phyloP scores from a whole-genome alignment of 805 yeast species.

The Saturnispora ahearnii region DNA sequence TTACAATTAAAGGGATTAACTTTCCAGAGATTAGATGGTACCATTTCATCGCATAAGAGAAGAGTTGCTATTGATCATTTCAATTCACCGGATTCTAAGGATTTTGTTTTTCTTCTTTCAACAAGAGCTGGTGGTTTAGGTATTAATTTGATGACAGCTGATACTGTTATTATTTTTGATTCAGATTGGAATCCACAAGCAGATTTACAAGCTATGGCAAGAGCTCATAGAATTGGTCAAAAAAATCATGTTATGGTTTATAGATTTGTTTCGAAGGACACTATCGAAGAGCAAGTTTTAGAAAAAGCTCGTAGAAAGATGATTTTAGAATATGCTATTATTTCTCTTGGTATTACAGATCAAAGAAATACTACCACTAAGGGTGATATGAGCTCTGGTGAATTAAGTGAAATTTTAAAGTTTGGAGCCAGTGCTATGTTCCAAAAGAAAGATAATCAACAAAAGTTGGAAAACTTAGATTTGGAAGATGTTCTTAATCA shows the following conservation, averaged over 20 bases:
- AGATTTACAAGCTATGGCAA: constrained; percentile 98
- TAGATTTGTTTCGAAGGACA: constrained; percentile 94
- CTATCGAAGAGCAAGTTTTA: constrained; percentile 94
- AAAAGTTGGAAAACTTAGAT: constrained; percentile 89
- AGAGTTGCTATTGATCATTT: constrained; percentile 93
- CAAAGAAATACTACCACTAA: constrained; percentile 41
- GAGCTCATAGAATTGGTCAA: constrained; percentile 99
- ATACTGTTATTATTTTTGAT: constrained; percentile 94
- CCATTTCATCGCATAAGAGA: constrained; percentile 88
- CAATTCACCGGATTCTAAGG: constrained; percentile 87
- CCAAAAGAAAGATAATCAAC: constrained; percentile 85
- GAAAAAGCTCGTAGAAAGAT: constrained; percentile 96
- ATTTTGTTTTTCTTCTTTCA: constrained; percentile 79
- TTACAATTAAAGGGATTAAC: constrained; percentile 75
- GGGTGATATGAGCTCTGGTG: constrained; percentile 73
- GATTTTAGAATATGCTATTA: constrained; percentile 96
- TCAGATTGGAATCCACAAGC: constrained; percentile 99
- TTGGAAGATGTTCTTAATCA: constrained; percentile 92
- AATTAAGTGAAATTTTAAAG: constrained; percentile 84
- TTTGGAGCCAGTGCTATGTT: constrained; percentile 99
- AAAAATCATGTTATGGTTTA: constrained; percentile 96
- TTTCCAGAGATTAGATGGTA: constrained; percentile 94
- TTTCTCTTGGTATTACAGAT: constrained; percentile 91
- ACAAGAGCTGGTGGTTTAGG: constrained; percentile 99
- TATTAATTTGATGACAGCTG: constrained; percentile 97